Evolutionary conservation across 1,139 yeast genomes (phyloP).

Genomic region (Debaryomyces fabryi): DNA sequence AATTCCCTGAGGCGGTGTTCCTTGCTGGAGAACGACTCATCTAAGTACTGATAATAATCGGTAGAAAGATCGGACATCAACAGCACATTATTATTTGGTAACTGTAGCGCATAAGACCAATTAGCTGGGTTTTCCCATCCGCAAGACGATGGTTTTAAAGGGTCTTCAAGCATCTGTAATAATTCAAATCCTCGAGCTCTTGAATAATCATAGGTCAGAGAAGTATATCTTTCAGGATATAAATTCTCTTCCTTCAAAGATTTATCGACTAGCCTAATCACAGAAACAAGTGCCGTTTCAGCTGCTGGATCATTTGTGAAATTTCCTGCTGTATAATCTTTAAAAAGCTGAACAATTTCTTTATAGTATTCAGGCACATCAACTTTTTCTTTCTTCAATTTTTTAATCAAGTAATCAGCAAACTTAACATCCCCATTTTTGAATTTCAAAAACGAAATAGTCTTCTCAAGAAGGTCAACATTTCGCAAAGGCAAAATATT

Average conservation of each 20-base stretch:
- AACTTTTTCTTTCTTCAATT: constrained; percentile 18
- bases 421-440: constrained; percentile 26
- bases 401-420: constrained; percentile 22
- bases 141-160: constrained; percentile 11
- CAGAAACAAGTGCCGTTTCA: constrained; percentile 38
- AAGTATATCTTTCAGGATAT: constrained; percentile 11
- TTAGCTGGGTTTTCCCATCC: constrained; percentile 48
- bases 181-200: constrained; percentile 52
- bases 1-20: not conserved
- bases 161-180: constrained; percentile 21
- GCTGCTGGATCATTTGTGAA: constrained; percentile 41
- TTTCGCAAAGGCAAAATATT: constrained; percentile 49
- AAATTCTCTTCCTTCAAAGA: constrained; percentile 18
- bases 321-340: constrained; percentile 54
- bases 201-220: constrained; percentile 45
- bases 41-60: constrained; percentile 42
- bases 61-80: constrained; percentile 42
- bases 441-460: constrained; percentile 33
- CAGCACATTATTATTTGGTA: constrained; percentile 45
- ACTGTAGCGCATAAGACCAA: constrained; percentile 45
- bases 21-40: constrained; percentile 12
- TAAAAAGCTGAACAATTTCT: constrained; percentile 44
- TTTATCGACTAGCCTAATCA: constrained; percentile 38
- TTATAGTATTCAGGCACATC: constrained; percentile 30
- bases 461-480: constrained; percentile 28